Percentiles rank a stretch among this genome's conserved stretches.
Evolutionary conservation across 1,284 basidiomycete species (phyloP).

Genomic region (Moesziomyces aphidis): DNA sequence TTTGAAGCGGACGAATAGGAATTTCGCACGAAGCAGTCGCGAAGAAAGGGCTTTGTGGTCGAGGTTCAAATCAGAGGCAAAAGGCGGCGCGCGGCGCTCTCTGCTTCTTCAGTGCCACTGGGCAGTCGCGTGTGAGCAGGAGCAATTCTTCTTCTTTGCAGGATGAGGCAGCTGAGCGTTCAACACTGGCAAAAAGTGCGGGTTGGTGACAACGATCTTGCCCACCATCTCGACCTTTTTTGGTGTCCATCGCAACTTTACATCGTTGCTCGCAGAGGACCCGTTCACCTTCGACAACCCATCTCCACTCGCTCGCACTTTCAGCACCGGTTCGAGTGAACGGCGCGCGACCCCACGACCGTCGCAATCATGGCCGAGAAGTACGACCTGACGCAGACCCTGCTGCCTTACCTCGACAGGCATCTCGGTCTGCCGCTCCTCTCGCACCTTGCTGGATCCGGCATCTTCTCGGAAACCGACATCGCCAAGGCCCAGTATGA

Average conservation of each 20-base stretch:
- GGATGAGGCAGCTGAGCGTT: not conserved
- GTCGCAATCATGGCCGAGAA: constrained; percentile 58
- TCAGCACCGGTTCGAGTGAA: constrained; percentile 6
- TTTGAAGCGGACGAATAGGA: not conserved
- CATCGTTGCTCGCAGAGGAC: constrained; percentile 36
- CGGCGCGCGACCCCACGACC: constrained; percentile 7
- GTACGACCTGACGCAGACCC: constrained; percentile 77
- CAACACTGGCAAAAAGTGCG: constrained; percentile 7
- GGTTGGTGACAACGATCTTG: constrained; percentile 1
- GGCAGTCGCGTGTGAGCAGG: not conserved
- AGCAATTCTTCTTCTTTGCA: constrained; percentile 9
- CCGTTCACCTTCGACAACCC: constrained; percentile 2
- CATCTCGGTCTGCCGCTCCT: constrained; percentile 93
- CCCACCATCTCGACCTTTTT: constrained; percentile 42
- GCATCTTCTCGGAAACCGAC: constrained; percentile 78
- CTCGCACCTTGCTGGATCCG: constrained; percentile 79
- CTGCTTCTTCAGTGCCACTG: not conserved
- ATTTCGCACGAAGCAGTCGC: not conserved
- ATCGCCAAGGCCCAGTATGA: constrained; percentile 92
- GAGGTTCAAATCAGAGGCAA: not conserved
- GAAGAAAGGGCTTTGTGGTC: not conserved
- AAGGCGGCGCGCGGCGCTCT: too few species aligned
- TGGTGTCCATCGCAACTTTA: constrained; percentile 35
- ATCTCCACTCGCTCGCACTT: not conserved
- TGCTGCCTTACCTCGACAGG: constrained; percentile 87